Evolutionary conservation across 345 rosid species (phyloP), one percentile per base, ranked within the genome.

Genomic region (Populus euphratica): DNA sequence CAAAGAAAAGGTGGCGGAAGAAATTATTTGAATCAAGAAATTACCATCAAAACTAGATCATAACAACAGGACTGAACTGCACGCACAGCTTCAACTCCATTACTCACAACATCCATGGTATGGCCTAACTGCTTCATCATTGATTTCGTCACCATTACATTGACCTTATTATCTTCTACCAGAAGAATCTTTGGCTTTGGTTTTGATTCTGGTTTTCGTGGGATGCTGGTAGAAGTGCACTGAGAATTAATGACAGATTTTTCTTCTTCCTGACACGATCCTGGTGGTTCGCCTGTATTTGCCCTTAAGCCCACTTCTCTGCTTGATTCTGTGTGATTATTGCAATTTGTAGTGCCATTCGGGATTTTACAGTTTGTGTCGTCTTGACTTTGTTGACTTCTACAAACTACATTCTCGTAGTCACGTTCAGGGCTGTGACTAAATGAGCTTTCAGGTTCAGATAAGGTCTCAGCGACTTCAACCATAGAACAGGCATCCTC

Each of bases 91-190:
- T 95, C 96, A 39, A 88, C 84, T 70, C 98, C 99, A 33, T 92
- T 91, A 78, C 89, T 89, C 59, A 91, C 98, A 27, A 91, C 91
- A 79, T 89, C 97, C 66, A 95, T 86, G 38, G 81, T 61, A 78
- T 95, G 90, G 54, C 98, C 98, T 69, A 95, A 73, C 78, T 88
- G 96, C 79, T 90, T 91, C 96, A 93, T 93, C 99, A 95, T 95
- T 11, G 96, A 86, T 62, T 74, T 84, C 4, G 97, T 83, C 78
- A 93, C 99, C 91, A 90, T 91, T 75, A 93, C 89, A 82, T 95
- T 95, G 77, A 93, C 91, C 83, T 89, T 93, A 84, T 93, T 93
- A 81, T 94, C 98, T 88, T 94, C 98, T 61, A 91, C 98, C n/a
- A 94, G 95, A 64, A 94, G 92, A 73, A 95, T 93, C 88, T 87